Percentiles rank a stretch among this genome's conserved stretches.
Evolutionary conservation across 306 rosid species (phyloP).

Genomic region (Quercus berberidifolia): DNA sequence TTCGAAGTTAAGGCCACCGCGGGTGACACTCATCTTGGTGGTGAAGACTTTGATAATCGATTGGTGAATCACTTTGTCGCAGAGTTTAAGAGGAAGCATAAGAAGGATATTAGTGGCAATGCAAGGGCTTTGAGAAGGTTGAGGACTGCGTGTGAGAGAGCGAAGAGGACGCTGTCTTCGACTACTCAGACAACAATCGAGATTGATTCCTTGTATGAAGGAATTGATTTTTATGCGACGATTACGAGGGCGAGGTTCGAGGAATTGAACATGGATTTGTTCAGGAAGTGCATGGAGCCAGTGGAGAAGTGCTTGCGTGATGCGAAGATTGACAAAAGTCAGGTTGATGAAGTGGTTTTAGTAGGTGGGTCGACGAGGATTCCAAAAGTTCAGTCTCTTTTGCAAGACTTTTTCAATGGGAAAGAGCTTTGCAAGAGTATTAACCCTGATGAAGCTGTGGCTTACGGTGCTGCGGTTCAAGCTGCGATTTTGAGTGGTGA

Average conservation of each 20-base stretch:
- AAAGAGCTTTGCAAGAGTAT: constrained; percentile 86
- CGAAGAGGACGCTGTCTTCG: constrained; percentile 66
- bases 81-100: constrained; percentile 61
- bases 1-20: constrained; percentile 88
- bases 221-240: constrained; percentile 69
- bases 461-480: constrained; percentile 85
- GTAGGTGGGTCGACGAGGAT: constrained; percentile 86
- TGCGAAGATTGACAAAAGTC: constrained; percentile 58
- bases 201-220: constrained; percentile 76
- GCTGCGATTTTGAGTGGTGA: constrained; percentile 76
- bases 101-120: constrained; percentile 69
- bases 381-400: constrained; percentile 67
- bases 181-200: constrained; percentile 70
- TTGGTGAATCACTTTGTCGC: constrained; percentile 76
- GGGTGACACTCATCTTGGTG: constrained; percentile 82
- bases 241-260: constrained; percentile 83
- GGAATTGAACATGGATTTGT: constrained; percentile 73
- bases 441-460: constrained; percentile 87
- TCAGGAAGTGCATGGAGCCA: constrained; percentile 77
- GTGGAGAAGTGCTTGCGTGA: constrained; percentile 84
- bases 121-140: constrained; percentile 72
- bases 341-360: constrained; percentile 67
- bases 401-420: constrained; percentile 78
- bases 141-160: constrained; percentile 76
- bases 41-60: constrained; percentile 81